Conservation (phyloP, 768 basidiomycete genomes). For the Naganishia onofrii region DNA sequence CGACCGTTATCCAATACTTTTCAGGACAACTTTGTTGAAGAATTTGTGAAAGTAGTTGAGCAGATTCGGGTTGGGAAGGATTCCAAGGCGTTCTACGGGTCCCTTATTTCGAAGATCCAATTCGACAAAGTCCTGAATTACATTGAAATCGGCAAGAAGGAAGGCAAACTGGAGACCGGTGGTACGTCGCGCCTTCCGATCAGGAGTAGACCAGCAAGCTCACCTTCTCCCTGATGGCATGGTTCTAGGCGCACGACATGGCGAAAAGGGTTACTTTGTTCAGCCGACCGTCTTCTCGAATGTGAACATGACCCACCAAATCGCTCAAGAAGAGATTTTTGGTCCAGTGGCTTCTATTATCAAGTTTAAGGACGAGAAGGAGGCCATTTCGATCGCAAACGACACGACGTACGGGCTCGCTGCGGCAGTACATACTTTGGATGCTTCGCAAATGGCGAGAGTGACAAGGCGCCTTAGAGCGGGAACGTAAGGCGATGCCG, state of each 20-base stretch:
- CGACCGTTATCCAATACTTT: too few species aligned
- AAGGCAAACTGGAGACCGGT: slow-evolving; percentile 65
- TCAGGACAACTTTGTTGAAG: not conserved
- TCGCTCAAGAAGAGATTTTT: slow-evolving; percentile 32
- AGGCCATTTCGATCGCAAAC: slow-evolving; percentile 26
- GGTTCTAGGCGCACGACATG: slow-evolving; percentile 54
- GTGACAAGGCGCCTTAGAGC: too few species aligned
- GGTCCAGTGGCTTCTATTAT: slow-evolving; percentile 29
- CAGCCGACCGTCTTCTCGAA: slow-evolving; percentile 57
- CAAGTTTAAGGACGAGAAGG: slow-evolving; percentile 26
- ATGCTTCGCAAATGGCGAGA: too few species aligned
- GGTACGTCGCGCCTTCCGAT: slow-evolving; percentile 56
- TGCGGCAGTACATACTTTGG: slow-evolving; percentile 70
- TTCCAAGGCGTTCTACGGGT: not conserved
- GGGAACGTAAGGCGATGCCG: slow-evolving; percentile 57
- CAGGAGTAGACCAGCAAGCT: slow-evolving; percentile 43
- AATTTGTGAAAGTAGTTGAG: slow-evolving; percentile 3
- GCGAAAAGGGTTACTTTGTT: slow-evolving; percentile 76
- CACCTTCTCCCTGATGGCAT: not conserved
- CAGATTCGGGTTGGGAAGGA: slow-evolving; percentile 29
- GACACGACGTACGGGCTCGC: slow-evolving; percentile 62
- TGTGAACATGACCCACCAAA: slow-evolving; percentile 22
- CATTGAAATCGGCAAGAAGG: slow-evolving; percentile 69
- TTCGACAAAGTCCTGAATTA: slow-evolving; percentile 63
- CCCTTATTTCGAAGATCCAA: slow-evolving; percentile 42